phyloP scores from a whole-genome alignment of 176 grass and related monocot genomes.

The maize (Zea mays) region DNA sequence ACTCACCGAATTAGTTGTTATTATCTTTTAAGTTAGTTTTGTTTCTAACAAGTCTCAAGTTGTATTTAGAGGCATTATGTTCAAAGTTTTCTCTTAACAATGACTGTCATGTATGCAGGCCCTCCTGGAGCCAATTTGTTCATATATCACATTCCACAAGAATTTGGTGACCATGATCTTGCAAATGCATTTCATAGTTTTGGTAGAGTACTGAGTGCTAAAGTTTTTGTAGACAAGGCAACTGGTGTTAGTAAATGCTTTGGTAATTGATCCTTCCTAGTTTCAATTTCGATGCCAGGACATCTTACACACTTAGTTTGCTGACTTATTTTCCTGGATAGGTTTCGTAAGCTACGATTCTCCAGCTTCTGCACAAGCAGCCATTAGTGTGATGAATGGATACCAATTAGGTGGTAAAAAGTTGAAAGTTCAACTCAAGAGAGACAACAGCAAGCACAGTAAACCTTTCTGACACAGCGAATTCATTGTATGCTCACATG shows the following conservation, averaged over 20 bases:
- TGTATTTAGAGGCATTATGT: not conserved
- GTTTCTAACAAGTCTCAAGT: not conserved
- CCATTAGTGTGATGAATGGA: too few species aligned
- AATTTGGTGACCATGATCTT: too few species aligned
- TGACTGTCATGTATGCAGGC: too few species aligned
- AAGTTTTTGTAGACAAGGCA: too few species aligned
- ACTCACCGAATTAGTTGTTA: slow-evolving; percentile 8
- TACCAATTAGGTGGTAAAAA: too few species aligned
- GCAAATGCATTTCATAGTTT: too few species aligned
- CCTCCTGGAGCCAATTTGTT: too few species aligned
- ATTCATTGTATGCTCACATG: slow-evolving; percentile 8
- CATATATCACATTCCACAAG: too few species aligned
- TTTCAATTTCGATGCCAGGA: not conserved
- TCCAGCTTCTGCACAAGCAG: too few species aligned
- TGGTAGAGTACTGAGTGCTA: too few species aligned
- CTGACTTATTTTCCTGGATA: slow-evolving; percentile 38
- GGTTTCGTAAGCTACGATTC: slow-evolving; percentile 18
- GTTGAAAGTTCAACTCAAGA: too few species aligned
- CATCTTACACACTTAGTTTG: slow-evolving; percentile 16
- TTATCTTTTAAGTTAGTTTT: not conserved
- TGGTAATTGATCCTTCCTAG: slow-evolving; percentile 39
- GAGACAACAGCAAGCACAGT: slow-evolving; percentile 26
- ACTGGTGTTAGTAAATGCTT: too few species aligned
- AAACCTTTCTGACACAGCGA: slow-evolving; percentile 58
- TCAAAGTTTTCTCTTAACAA: not conserved